Conservation (phyloP, 2,329 filamentous ascomycete species). For the Colletotrichum aenigma region DNA sequence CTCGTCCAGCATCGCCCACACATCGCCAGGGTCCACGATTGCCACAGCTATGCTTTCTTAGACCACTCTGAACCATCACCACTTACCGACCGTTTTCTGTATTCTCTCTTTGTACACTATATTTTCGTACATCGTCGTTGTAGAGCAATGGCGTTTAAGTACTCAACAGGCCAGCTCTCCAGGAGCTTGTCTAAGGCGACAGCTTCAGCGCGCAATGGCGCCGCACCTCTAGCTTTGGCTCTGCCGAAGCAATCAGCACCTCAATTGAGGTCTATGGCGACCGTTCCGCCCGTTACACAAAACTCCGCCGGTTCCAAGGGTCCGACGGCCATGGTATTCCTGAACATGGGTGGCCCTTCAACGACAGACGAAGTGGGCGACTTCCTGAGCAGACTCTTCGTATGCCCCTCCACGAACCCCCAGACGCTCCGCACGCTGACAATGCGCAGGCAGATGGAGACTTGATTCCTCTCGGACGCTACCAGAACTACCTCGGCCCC, state of each 20-base stretch:
- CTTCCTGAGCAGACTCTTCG: slow-evolving; percentile 91
- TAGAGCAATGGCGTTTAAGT: slow-evolving; percentile 42
- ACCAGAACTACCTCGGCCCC: slow-evolving; percentile 90
- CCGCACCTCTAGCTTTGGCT: slow-evolving; percentile 22
- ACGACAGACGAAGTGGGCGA: slow-evolving; percentile 86
- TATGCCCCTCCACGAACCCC: slow-evolving; percentile 49
- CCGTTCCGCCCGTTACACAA: slow-evolving; percentile 80
- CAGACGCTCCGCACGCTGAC: slow-evolving; percentile 19
- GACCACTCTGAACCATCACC: neutral
- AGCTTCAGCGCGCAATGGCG: slow-evolving; percentile 17
- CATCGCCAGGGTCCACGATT: slow-evolving; percentile 2
- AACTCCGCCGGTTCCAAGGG: slow-evolving; percentile 73
- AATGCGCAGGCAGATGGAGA: slow-evolving; percentile 79
- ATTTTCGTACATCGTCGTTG: neutral
- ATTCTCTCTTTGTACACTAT: neutral
- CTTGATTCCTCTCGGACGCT: slow-evolving; percentile 89
- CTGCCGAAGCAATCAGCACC: slow-evolving; percentile 35
- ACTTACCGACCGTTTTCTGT: neutral
- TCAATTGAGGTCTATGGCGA: slow-evolving; percentile 58
- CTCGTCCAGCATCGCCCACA: neutral
- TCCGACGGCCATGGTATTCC: slow-evolving; percentile 96
- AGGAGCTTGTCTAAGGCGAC: slow-evolving; percentile 26
- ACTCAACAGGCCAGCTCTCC: slow-evolving; percentile 41
- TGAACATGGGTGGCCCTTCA: slow-evolving; percentile 98
- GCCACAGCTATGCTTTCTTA: slow-evolving; percentile 5